Evolutionary conservation across 2,329 filamentous ascomycete genomes (phyloP).

Genomic region (Lecanicillium sp.): DNA sequence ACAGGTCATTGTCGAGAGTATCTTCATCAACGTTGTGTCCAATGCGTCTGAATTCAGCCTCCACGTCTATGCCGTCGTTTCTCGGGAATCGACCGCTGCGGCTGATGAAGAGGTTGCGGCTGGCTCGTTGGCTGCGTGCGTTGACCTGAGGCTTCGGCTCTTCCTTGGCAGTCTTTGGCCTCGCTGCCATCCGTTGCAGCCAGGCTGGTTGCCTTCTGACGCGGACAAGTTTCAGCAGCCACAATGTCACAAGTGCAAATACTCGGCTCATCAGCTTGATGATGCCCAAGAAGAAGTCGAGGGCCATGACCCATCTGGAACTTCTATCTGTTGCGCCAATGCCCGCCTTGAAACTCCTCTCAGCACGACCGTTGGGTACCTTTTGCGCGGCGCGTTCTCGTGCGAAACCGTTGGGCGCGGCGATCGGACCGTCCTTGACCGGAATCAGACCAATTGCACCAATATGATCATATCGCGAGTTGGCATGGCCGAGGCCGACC

Average conservation of each 20-base stretch:
- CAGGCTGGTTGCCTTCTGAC: conserved; percentile 37
- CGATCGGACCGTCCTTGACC: conserved; percentile 39
- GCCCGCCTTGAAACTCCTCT: conserved; percentile 51
- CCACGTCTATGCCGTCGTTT: conserved; percentile 68
- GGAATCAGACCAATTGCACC: conserved; percentile 52
- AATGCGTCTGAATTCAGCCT: conserved; percentile 66
- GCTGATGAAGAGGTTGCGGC: conserved; percentile 21
- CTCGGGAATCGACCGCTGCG: conserved; percentile 50
- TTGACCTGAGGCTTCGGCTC: conserved; percentile 9
- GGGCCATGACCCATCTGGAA: conserved; percentile 69
- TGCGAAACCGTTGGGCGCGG: conserved; percentile 54
- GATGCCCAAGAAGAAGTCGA: conserved; percentile 72
- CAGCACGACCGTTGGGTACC: conserved; percentile 40
- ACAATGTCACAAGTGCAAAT: conserved; percentile 33
- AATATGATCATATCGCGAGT: conserved; percentile 45
- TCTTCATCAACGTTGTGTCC: conserved; percentile 47
- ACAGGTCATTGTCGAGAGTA: conserved; percentile 67
- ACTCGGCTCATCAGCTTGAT: conserved; percentile 36
- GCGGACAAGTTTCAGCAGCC: conserved; percentile 50
- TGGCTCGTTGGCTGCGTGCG: conserved; percentile 11
- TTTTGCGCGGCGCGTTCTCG: conserved; percentile 64
- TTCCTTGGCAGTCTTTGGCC: conserved; percentile 26
- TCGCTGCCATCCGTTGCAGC: conserved; percentile 49
- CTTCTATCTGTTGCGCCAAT: conserved; percentile 75
- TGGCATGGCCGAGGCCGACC: conserved; percentile 40